Evolutionary conservation across 352 stramenopile genomes (phyloP).

Genomic region (Pythium sp.): DNA sequence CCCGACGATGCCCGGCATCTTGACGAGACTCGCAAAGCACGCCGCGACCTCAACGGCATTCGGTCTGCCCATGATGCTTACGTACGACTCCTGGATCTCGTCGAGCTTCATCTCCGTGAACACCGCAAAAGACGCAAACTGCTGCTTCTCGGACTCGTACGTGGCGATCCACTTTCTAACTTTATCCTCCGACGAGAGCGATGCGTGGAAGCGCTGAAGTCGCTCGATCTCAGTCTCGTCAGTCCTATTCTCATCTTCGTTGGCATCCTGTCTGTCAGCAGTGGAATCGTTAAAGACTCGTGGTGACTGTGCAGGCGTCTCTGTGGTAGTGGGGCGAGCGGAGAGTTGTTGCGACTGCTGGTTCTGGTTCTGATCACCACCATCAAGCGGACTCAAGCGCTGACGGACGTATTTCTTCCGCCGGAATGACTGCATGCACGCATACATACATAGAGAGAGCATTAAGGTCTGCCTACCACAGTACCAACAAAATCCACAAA

Average conservation of each 20-base stretch:
- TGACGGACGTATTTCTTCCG: conserved; percentile 50
- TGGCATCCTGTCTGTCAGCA: not conserved
- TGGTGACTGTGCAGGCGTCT: not conserved
- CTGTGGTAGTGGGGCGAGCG: not conserved
- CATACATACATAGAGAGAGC: not conserved
- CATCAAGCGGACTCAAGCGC: conserved; percentile 40
- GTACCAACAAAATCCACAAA: not conserved
- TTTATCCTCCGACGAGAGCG: conserved; percentile 38
- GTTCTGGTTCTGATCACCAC: conserved; percentile 8
- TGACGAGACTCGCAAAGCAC: conserved; percentile 72
- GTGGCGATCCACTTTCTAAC: conserved; percentile 62
- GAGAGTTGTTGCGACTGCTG: not conserved
- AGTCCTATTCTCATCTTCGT: conserved; percentile 22
- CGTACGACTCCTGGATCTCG: conserved; percentile 60
- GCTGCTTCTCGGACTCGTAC: conserved; percentile 63
- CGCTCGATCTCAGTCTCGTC: conserved; percentile 24
- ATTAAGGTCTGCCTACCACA: not conserved
- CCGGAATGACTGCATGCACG: conserved; percentile 30
- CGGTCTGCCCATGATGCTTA: conserved; percentile 40
- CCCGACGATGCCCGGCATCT: conserved; percentile 76
- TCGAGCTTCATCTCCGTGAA: conserved; percentile 80
- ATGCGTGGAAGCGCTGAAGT: conserved; percentile 39
- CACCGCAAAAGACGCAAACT: conserved; percentile 74
- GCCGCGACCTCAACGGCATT: conserved; percentile 72
- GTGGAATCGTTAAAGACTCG: not conserved